Base-by-base conservation (phyloP, 2,329 filamentous ascomycete genomes). In the Drechslerella dactyloides region DNA sequence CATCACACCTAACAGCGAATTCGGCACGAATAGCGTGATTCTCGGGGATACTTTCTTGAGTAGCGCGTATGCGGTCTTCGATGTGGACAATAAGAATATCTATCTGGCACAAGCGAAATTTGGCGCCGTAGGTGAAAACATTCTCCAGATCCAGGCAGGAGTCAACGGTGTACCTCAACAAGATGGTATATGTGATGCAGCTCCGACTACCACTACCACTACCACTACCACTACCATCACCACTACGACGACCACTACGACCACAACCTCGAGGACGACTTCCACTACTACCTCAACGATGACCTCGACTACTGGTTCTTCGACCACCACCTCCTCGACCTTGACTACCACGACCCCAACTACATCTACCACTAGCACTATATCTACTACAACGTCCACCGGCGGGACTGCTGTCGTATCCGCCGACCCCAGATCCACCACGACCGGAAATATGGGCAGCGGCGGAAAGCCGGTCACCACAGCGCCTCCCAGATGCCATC, bases 31-130 rank as follows among this genome's bases (percentile, higher is more conserved):
- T 27, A 85, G 81, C 0, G 84, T 79, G 74, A 79, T 86, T 46
- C 81, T 87, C 8, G 85, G 85, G 48, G 85, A 86, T 75, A 85
- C 83, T 0, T 86, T 87, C 76, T 78, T 87, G 33, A 82, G 85
- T 60, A 86, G 84, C 0, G 85, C 85, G 0, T 86, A 86, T 76
- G 83, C 85, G 56, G 84, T 85, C 60, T 85, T 85, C 76, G 84
- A 86, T 75, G 77, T 85, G 46, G 79, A 79, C 60, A 82, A 84
- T 77, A 76, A 82, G 75, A 78, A 84, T 78, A 79, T 86, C 60
- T 83, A 79, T 65, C 76, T 86, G 2, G 84, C 84, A 11, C 84
- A 84, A 78, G 81, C 85, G 54, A 84, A 84, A 74, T 76, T 84
- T 59, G 83, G 84, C 76, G 79, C 65, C 4, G 30, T 15, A 2